These are phyloP conservation scores for Sporisorium exsertum DNA, from an alignment of 1,284 basidiomycete species.

Conservation along the genomic window DNA sequence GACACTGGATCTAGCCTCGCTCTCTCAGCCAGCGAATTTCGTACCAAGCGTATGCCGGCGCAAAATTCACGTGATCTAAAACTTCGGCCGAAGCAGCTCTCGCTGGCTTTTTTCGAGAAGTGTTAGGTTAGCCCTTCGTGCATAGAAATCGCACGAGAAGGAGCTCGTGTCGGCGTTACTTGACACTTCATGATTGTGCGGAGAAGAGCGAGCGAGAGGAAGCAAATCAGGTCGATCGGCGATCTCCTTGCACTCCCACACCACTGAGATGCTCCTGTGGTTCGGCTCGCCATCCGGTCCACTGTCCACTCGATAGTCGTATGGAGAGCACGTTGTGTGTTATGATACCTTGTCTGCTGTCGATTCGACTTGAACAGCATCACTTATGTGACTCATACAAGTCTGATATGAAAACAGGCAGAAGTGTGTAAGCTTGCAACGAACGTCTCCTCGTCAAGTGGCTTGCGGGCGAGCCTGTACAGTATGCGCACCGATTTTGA, in stretches of 20 bases:
- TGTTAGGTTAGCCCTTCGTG: no score
- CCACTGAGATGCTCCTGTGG: neutral
- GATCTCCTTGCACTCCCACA: neutral
- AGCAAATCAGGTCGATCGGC: neutral
- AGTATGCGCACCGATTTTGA: no score
- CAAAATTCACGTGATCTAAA: neutral
- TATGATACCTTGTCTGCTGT: no score
- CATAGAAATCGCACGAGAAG: constrained; percentile 10
- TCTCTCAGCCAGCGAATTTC: neutral
- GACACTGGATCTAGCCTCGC: neutral
- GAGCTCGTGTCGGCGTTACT: neutral
- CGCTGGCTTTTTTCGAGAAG: neutral
- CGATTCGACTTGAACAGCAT: no score
- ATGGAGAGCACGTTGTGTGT: no score
- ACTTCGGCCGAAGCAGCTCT: neutral
- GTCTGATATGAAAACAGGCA: no score
- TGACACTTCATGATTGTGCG: constrained; percentile 1
- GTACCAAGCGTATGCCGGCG: neutral
- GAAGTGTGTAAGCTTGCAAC: no score
- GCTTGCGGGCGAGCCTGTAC: no score
- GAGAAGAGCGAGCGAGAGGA: neutral
- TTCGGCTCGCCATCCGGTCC: no score
- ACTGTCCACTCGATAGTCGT: no score
- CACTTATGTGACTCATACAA: no score
- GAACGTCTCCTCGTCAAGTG: no score